Evolutionary conservation across 2,329 filamentous ascomycete species (phyloP), one percentile per base, ranked within the genome.

Genomic region (Spiromastix sp.): DNA sequence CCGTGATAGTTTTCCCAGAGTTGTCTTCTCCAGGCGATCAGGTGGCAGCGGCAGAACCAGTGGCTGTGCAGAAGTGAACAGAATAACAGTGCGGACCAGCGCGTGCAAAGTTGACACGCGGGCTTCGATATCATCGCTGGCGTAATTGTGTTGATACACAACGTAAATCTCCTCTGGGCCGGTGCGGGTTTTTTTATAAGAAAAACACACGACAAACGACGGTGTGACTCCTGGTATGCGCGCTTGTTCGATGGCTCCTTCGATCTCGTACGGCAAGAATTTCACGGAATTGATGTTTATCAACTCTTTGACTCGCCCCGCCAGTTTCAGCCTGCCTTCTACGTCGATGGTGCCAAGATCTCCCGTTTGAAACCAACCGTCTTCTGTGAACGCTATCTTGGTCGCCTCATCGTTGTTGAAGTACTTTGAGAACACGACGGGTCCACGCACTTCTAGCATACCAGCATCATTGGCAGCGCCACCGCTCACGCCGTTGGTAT

Each of bases 281-380:
- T 64, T 68, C 36, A 64, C 47, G 1, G 59, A 59, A 38, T 67
- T 67, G 38, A 67, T 55, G 37, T 56, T 63, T 24, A 65, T 17
- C 19, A 22, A 62, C 21, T 66, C 63, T 36, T 66, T 63, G n/a
- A 37, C 35, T 5, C 65, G 49, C 2, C 64, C 63, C 1, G 43
- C 40, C 1, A 70, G 39, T 25, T 48, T 37, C 2, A 68, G 48
- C 10, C 52, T 46, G 2, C 62, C 59, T 1, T 42, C 17, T 1
- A 22, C 11, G 36, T 67, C 61, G 16, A 51, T 36, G 7, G 36
- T 22, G 5, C 38, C 52, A 11, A 42, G 37, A 30, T 55, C 50
- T 2, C 51, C 51, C 3, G 56, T 57, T 18, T 41, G 47, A 34
- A 57, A 58, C 56, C 54, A 59, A 7, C 51, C 52, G 30, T 54